Evolutionary conservation across 495 filamentous ascomycete genomes (phyloP).

Genomic region (Talaromyces nanjingensis): DNA sequence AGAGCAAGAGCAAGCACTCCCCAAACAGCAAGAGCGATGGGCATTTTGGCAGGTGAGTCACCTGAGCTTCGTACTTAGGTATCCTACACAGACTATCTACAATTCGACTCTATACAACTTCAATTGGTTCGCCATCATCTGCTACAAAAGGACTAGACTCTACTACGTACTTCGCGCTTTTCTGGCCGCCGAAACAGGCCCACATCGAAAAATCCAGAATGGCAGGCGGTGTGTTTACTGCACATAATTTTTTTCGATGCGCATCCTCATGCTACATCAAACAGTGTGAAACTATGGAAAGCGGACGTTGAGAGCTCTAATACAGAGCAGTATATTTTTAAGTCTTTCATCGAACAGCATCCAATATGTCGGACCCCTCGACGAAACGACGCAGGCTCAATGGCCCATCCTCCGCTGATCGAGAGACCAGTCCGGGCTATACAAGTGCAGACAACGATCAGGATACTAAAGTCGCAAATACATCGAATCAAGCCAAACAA

Average conservation of each 20-base stretch:
- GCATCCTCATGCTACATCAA: background rate
- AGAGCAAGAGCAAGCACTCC: background rate
- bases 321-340: background rate
- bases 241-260: background rate
- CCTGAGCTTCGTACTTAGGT: background rate
- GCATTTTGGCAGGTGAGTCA: background rate
- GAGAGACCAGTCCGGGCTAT: background rate
- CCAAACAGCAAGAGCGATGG: background rate
- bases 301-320: background rate
- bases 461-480: background rate
- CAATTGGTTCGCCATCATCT: background rate
- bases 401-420: background rate
- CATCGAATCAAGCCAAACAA: background rate
- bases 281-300: background rate
- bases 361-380: slow-evolving; percentile 2
- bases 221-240: background rate
- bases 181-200: background rate
- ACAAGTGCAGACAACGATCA: slow-evolving; percentile 3
- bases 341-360: background rate
- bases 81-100: background rate
- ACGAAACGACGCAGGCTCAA: slow-evolving; percentile 9
- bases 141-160: background rate
- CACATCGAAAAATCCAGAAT: background rate
- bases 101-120: background rate
- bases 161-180: background rate